phyloP scores from a whole-genome alignment of 192 early-diverging fungal species.

The Coemansia sp. region DNA sequence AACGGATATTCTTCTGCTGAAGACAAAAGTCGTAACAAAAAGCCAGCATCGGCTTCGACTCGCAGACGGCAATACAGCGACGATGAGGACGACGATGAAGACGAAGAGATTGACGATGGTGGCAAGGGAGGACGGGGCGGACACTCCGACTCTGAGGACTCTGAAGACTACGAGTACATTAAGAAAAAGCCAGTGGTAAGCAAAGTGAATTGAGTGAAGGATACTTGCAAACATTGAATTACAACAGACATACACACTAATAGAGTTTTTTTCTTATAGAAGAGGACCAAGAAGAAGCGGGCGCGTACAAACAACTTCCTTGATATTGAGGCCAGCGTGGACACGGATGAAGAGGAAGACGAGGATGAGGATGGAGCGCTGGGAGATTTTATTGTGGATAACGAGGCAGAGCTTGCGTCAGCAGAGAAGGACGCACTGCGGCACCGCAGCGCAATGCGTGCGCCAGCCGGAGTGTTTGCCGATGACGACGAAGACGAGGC shows the following conservation, averaged over 20 bases:
- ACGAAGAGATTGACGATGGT: constrained; percentile 46
- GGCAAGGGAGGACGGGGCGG: constrained; percentile 40
- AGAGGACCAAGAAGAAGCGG: constrained; percentile 31
- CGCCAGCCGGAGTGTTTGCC: constrained; percentile 61
- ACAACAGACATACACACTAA: neutral
- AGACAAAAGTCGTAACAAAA: constrained; percentile 12
- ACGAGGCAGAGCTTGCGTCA: constrained; percentile 69
- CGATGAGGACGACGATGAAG: constrained; percentile 18
- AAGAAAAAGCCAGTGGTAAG: constrained; percentile 6
- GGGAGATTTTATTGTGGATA: constrained; percentile 62
- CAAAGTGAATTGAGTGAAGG: neutral
- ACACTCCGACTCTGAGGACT: constrained; percentile 4
- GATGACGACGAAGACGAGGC: constrained; percentile 71
- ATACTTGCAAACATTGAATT: neutral
- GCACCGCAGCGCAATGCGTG: constrained; percentile 59
- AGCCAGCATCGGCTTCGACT: constrained; percentile 2
- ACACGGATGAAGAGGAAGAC: constrained; percentile 78
- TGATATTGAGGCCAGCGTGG: constrained; percentile 74
- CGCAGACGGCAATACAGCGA: constrained; percentile 36
- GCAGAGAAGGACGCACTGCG: constrained; percentile 58
- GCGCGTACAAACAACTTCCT: constrained; percentile 61
- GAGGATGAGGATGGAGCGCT: constrained; percentile 71
- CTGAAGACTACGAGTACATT: neutral
- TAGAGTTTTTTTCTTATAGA: constrained; percentile 4
- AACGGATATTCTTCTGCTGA: constrained; percentile 39